Evolutionary conservation across 139 green algal genomes (phyloP).

Genomic region (Chlorella sp.): DNA sequence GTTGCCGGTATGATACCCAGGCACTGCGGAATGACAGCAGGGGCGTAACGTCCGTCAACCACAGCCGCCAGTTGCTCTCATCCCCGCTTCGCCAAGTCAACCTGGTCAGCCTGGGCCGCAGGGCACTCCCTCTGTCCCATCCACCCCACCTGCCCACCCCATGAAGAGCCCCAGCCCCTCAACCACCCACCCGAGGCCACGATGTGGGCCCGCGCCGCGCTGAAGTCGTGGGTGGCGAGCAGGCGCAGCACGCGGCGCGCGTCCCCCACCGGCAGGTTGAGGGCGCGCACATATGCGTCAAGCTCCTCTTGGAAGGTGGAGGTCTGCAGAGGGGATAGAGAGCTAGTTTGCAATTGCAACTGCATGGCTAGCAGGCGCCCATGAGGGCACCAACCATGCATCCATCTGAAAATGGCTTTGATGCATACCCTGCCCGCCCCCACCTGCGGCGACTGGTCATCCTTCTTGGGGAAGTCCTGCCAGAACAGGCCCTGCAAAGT

Average conservation of each 20-base stretch:
- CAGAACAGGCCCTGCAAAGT: constrained; percentile 45
- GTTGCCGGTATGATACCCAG: neutral
- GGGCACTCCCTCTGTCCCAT: neutral
- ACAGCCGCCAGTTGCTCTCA: no score
- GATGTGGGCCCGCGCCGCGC: constrained; percentile 56
- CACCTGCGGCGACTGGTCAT: constrained; percentile 11
- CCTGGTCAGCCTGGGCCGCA: neutral
- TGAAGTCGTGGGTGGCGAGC: constrained; percentile 69
- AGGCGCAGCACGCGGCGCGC: neutral
- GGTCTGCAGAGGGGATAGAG: neutral
- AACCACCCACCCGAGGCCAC: constrained; percentile 39
- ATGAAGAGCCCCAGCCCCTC: neutral
- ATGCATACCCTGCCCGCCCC: neutral
- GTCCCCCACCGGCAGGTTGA: constrained; percentile 53
- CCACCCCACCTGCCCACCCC: no score
- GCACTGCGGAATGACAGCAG: no score
- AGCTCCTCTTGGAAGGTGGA: constrained; percentile 69
- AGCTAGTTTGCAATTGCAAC: neutral
- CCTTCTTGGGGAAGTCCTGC: constrained; percentile 84
- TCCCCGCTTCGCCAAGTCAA: no score
- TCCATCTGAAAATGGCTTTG: no score
- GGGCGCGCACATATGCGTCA: constrained; percentile 58
- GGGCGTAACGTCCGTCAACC: no score
- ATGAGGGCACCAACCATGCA: neutral
- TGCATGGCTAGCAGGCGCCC: neutral